phyloP scores from a whole-genome alignment of 1,139 yeast species.

The Saccharomyces hybrid region DNA sequence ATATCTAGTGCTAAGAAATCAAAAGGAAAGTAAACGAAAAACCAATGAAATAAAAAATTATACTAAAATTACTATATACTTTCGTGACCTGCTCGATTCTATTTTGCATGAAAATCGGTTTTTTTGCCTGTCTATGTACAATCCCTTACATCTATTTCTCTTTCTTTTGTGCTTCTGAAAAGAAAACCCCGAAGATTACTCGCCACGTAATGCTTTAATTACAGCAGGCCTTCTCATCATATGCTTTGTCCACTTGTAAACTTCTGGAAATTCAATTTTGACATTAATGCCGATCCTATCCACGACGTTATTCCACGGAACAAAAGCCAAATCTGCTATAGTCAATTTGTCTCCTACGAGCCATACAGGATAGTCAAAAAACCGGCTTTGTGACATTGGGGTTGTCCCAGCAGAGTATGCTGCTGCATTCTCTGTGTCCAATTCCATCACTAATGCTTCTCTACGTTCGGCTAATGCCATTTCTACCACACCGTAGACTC shows the following conservation, averaged over 20 bases:
- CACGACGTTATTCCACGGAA: constrained; percentile 95
- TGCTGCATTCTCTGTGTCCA: constrained; percentile 83
- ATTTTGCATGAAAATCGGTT: neutral
- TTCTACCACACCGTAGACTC: constrained; percentile 91
- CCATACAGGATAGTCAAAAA: constrained; percentile 93
- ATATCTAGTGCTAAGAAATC: neutral
- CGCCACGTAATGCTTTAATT: constrained; percentile 66
- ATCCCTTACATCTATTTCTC: neutral
- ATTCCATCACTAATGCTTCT: constrained; percentile 83
- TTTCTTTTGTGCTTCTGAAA: neutral
- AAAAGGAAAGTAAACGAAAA: too few relatives aligned
- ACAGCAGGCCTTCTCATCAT: constrained; percentile 90
- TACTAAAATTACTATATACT: neutral
- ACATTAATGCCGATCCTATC: constrained; percentile 86
- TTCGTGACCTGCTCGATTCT: neutral
- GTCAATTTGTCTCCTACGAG: constrained; percentile 86
- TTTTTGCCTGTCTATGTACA: neutral
- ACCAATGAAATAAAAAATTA: too few relatives aligned
- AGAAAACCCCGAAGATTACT: constrained; percentile 2
- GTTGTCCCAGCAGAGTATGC: constrained; percentile 86
- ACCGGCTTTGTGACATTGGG: constrained; percentile 76
- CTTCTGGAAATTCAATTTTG: constrained; percentile 87
- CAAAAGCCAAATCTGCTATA: constrained; percentile 85
- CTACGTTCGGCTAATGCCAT: constrained; percentile 92
- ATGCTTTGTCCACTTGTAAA: constrained; percentile 88